Evolutionary conservation across 176 grass and related monocot species (phyloP).

Genomic region (Triticum turgidum): DNA sequence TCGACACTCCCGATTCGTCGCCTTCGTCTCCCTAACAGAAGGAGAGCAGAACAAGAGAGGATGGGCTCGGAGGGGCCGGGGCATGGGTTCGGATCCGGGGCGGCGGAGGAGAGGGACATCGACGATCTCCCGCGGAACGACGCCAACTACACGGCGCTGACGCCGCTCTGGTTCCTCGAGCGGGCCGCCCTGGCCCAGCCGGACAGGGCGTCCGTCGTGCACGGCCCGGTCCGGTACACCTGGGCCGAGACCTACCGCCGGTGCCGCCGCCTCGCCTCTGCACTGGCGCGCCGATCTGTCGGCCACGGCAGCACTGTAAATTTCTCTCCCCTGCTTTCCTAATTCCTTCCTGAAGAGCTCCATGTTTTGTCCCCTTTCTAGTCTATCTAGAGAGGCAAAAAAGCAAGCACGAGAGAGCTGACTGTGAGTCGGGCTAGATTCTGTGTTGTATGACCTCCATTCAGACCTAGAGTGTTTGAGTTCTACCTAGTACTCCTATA

Average conservation of each 20-base stretch:
- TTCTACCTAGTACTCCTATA: not conserved
- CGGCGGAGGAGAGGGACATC: slow-evolving; percentile 66
- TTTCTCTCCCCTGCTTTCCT: not conserved
- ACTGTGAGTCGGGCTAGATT: not conserved
- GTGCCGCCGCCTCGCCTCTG: slow-evolving; percentile 83
- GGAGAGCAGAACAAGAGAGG: not conserved
- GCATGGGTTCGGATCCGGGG: slow-evolving; percentile 3
- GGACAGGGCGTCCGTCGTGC: slow-evolving; percentile 58
- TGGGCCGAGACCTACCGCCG: slow-evolving; percentile 89
- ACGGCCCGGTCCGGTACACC: slow-evolving; percentile 68
- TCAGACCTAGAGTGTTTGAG: not conserved
- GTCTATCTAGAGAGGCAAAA: too few relatives aligned
- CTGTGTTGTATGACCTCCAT: too few relatives aligned
- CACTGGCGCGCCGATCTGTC: slow-evolving; percentile 64
- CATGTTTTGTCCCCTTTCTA: too few relatives aligned
- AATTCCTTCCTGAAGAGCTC: not conserved
- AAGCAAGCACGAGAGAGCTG: not conserved
- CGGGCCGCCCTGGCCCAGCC: slow-evolving; percentile 82
- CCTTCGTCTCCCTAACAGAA: not conserved
- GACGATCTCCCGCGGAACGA: slow-evolving; percentile 87
- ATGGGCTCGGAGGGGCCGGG: slow-evolving; percentile 27
- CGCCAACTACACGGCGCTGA: slow-evolving; percentile 87
- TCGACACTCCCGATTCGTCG: not conserved
- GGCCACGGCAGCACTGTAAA: slow-evolving; percentile 61
- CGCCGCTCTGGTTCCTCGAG: slow-evolving; percentile 95